Evolutionary conservation across 352 stramenopile genomes (phyloP).

Genomic region (Phytopythium ostracodes): DNA sequence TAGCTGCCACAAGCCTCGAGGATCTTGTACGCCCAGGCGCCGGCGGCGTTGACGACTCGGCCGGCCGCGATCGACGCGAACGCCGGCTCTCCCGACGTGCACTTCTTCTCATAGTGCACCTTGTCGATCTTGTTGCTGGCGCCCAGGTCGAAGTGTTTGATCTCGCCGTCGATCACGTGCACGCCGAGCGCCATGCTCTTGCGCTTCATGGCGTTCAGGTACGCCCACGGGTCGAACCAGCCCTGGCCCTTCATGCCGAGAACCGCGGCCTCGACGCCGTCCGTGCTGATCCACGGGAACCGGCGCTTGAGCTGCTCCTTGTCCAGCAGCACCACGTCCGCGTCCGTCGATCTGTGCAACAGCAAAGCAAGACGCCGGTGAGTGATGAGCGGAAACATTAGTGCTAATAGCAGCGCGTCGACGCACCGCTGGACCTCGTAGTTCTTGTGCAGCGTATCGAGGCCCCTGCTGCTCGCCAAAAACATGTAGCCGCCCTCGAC

Average conservation of each 20-base stretch:
- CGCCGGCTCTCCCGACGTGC: slow-evolving; percentile 12
- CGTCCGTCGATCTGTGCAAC: slow-evolving; percentile 27
- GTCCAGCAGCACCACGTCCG: slow-evolving; percentile 51
- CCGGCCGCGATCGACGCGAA: slow-evolving; percentile 33
- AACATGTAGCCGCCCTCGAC: slow-evolving; percentile 83
- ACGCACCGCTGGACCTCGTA: slow-evolving; percentile 43
- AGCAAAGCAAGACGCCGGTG: background rate
- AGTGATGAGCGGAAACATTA: background rate
- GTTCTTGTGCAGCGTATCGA: slow-evolving; percentile 52
- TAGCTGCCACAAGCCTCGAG: slow-evolving; percentile 59
- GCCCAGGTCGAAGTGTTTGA: slow-evolving; percentile 58
- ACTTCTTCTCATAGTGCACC: slow-evolving; percentile 43
- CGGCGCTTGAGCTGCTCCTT: slow-evolving; percentile 43
- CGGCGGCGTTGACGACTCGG: slow-evolving; percentile 77
- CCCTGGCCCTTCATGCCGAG: slow-evolving; percentile 70
- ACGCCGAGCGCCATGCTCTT: slow-evolving; percentile 71
- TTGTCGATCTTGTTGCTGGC: slow-evolving; percentile 52
- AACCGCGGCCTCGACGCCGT: slow-evolving; percentile 51
- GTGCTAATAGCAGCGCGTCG: slow-evolving; percentile 7
- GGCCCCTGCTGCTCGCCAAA: slow-evolving; percentile 62
- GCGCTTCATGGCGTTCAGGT: slow-evolving; percentile 66
- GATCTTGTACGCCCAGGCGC: slow-evolving; percentile 66
- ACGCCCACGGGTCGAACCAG: slow-evolving; percentile 86
- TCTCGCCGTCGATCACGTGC: slow-evolving; percentile 65
- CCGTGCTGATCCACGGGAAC: slow-evolving; percentile 77